Base-by-base conservation (phyloP, 257 asterid genomes). In the Solanum ossicruentum region DNA sequence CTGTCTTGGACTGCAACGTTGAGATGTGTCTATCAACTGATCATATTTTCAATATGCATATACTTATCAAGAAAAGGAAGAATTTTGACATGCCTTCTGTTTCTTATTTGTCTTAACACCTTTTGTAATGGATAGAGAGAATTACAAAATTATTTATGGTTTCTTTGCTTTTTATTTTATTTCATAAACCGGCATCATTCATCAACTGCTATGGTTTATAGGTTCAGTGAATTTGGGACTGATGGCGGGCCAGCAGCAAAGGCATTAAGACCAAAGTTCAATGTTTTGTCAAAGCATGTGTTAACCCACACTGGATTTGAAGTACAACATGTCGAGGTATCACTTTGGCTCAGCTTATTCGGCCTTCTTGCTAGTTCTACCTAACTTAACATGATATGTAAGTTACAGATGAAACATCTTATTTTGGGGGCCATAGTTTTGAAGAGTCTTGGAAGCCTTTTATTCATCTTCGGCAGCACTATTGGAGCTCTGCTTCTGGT, bases 221-320 rank as follows among this genome's bases (percentile, higher is more conserved):
- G 99, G 93, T 93, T 92, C 89, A 92, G 57, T 84, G 99, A 92
- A 86, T 94, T 93, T 49, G 98, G 98, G 23, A 88, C 66, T 72
- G 96, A 97, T 88, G 99, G 99, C 49, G 99, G 99, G 56, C 94
- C 93, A 80, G 97, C 99, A 28, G 98, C 94, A 6, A 89, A 89
- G 88, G 85, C 90, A 17, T 83, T 97, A 86, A 87, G 77, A 85
- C 97, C 98, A 2, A 97, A 97, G 88, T 92, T 93, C 88, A 88
- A 83, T 67, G 89, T 87, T 65, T 94, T 97, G 88, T 88, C 93
- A 49, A 90, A 90, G 87, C 96, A 94, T 84, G 89, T 95, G 60
- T 67, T 92, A 41, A 28, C 95, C 61, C 96, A 88, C 57, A 90
- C 97, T 54, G 98, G 99, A 36, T 9, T 92, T 41, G 84, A 88